Evolutionary conservation across 2,329 filamentous ascomycete species (phyloP).

Genomic region (Alternaria sp.): DNA sequence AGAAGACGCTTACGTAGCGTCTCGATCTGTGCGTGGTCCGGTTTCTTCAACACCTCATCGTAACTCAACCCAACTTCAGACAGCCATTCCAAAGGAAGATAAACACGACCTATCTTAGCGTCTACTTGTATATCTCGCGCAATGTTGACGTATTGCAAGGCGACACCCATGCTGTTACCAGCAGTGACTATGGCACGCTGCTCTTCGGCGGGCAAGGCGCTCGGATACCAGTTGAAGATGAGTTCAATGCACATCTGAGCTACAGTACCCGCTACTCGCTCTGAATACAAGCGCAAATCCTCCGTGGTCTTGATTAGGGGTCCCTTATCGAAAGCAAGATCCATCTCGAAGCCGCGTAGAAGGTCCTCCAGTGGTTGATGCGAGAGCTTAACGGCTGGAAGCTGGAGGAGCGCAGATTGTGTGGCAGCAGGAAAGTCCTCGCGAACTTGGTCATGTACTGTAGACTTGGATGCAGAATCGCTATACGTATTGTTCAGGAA

Average conservation of each 20-base stretch:
- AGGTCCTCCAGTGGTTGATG: constrained; percentile 67
- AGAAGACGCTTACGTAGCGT: constrained; percentile 62
- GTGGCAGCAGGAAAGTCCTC: constrained; percentile 60
- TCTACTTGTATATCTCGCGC: constrained; percentile 75
- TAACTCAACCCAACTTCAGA: constrained; percentile 62
- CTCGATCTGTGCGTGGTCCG: constrained; percentile 57
- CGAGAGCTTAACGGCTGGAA: constrained; percentile 65
- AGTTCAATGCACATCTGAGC: constrained; percentile 72
- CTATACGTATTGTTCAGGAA: constrained; percentile 64
- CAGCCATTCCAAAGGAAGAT: constrained; percentile 71
- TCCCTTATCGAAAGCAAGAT: constrained; percentile 61
- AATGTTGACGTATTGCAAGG: constrained; percentile 80
- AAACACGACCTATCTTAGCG: constrained; percentile 69
- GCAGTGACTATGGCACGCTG: constrained; percentile 59
- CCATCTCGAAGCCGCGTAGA: constrained; percentile 72
- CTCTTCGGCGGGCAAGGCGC: constrained; percentile 37
- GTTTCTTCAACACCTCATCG: constrained; percentile 60
- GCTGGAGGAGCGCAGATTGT: constrained; percentile 63
- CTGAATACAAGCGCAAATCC: constrained; percentile 68
- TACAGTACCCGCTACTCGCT: constrained; percentile 75
- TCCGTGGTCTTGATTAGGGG: constrained; percentile 64
- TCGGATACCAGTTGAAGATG: constrained; percentile 65
- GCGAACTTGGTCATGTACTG: constrained; percentile 47
- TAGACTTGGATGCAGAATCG: constrained; percentile 14
- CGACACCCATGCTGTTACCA: constrained; percentile 72